Evolutionary conservation across 257 asterid genomes (phyloP), one percentile per base, ranked within the genome.

Genomic region (Thymus mandschuricus): DNA sequence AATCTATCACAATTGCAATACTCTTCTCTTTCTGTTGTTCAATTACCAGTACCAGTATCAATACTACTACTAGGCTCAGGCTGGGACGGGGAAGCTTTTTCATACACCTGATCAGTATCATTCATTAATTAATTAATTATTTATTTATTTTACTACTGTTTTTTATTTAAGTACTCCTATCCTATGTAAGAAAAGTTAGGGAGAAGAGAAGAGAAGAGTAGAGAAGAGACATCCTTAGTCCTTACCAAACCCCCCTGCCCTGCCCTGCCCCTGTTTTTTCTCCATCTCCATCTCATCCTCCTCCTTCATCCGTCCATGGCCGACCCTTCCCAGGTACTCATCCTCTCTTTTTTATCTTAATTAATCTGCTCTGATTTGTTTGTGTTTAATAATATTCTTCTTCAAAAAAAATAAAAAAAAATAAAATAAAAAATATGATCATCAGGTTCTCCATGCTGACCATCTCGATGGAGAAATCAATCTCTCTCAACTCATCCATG

Each of bases 401-500:
- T 21, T 21, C 21, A 21, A 21, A 21, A 21, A 21, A 21, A 21
- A 21, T 21, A 21, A 21, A 21, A 21, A 0, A 21, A 21, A 21
- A 21, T 21, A 21, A 21, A 21, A 21, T 21, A 21, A 21, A 21
- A 21, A 27, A 27, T 28, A 12, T 1, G 40, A 46, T 8, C 34
- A 2, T 10, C 57, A 60, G 79, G 43, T 35, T 30, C 30, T 6
- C 28, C 59, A 63, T 4, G 46, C 64, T 52, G 68, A 70, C 59
- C 76, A 72, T 64, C 85, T 46, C 41, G 55, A 69, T 64, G 71
- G 52, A 13, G 85, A 75, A 69, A 70, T 66, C 12, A 40, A 82
- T 73, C 79, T 77, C 38, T 88, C 83, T 68, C 82, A 75, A 70
- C 83, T 83, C 77, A 81, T 88, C 73, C 86, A 84, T 69, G 83